Conservation (phyloP, 1,284 basidiomycete genomes). For the Austroboletus niveus region DNA sequence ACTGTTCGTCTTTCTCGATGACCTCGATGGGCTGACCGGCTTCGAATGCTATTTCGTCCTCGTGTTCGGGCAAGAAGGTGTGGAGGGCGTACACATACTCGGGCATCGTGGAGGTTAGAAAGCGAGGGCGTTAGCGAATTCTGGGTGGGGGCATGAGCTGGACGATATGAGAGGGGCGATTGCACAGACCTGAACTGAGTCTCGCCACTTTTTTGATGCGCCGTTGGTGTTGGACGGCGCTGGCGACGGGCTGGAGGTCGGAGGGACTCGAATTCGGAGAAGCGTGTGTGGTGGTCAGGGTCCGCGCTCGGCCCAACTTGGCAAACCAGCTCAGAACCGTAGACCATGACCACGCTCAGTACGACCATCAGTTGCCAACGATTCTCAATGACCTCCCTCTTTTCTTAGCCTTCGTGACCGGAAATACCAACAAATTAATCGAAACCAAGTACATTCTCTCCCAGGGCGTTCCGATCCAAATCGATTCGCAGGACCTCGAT, state of each 20-base stretch:
- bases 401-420: constrained; percentile 83
- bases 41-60: constrained; percentile 88
- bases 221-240: too few relatives aligned
- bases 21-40: constrained; percentile 89
- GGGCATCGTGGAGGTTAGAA: constrained; percentile 34
- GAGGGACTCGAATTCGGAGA: background rate
- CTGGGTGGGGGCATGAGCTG: constrained; percentile 1
- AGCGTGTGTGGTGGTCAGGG: background rate
- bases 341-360: constrained; percentile 27
- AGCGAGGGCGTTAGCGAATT: background rate
- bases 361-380: constrained; percentile 2
- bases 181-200: too few relatives aligned
- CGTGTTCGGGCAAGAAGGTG: constrained; percentile 88
- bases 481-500: constrained; percentile 69
- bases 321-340: constrained; percentile 1
- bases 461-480: constrained; percentile 54
- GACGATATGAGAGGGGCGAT: background rate
- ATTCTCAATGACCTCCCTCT: background rate
- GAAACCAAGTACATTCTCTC: constrained; percentile 84
- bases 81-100: constrained; percentile 78
- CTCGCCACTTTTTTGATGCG: too few relatives aligned
- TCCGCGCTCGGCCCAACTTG: constrained; percentile 1
- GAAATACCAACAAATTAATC: constrained; percentile 90
- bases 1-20: constrained; percentile 91
- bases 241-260: background rate